Evolutionary conservation across 768 basidiomycete species (phyloP), one percentile per base, ranked within the genome.

Genomic region (Flagelloscypha sp.): DNA sequence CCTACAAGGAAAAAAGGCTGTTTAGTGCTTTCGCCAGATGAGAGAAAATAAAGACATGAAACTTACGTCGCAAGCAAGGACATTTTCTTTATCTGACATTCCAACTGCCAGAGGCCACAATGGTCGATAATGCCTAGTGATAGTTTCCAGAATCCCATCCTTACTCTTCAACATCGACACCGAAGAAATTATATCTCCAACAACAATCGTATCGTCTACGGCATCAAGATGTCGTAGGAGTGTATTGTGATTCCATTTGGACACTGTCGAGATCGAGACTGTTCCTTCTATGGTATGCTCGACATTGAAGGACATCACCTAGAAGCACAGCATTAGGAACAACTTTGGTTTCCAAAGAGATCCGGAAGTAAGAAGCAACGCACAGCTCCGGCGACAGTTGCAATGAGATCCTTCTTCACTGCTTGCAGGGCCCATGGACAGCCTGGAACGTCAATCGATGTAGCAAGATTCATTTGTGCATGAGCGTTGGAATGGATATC

Each of bases 191-290:
- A 79, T 76, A 49, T 95, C 92, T 23, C 84, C 85, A n/a, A 78
- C 69, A 12, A 84, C 57, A 17, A 94, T 52, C 30, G 57, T 60
- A 40, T 76, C 57, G 2, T 62, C 68, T 30, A 67, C 68, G 3
- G 73, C 59, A 0, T 70, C 74, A 15, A 95, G 57, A 37, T 73
- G 77, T 4, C 72, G 76, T 19, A 92, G 75, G 38, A 84, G 42
- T 57, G 92, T 90, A 37, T 85, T 89, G 51, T 88, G 84, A 44
- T 83, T 78, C 81, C 87, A 92, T 24, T 72, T 63, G 0, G 72
- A 53, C 6, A 74, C 46, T n/a, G n/a, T n/a, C n/a, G n/a, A n/a
- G n/a, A n/a, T n/a, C n/a, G n/a, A n/a, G n/a, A n/a, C n/a, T n/a
- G n/a, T n/a, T n/a, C n/a, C n/a, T n/a, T n/a, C n/a, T n/a, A n/a